Evolutionary conservation across 1,284 basidiomycete genomes (phyloP), one percentile per base, ranked within the genome.

Genomic region (Pholiota adiposa): DNA sequence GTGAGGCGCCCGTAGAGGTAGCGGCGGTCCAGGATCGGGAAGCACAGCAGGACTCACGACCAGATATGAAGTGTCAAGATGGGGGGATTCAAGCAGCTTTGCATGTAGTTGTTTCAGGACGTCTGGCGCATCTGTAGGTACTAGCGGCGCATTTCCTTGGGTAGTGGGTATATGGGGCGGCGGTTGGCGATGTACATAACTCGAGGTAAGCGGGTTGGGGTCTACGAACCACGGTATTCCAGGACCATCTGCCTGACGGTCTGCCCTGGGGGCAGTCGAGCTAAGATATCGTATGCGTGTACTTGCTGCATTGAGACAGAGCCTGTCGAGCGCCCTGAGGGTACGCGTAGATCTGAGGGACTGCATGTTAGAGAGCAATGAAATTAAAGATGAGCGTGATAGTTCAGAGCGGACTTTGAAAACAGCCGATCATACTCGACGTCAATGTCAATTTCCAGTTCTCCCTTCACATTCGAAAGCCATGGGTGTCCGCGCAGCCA

Each of bases 401-500:
- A 56, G 43, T 40, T 34, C 41, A 25, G 34, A 51, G 51, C 44
- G 55, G 55, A 56, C 48, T 54, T 62, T 60, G 57, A 58, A 51
- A 56, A 23, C 18, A 38, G 34, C 33, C 48, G 31, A 64, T 49
- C 33, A 61, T 58, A 50, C 56, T 63, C 62, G 62, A 52, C 58
- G 63, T 64, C 54, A 64, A 56, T 55, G 36, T 36, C 25, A 41
- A 27, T 36, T 34, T 29, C 38, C 38, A 40, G 44, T 31, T 21
- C 31, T 41, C 43, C 48, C 21, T 55, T 59, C 52, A 51, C 52
- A 56, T 59, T 46, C 43, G 43, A 50, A 46, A 56, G 55, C 60
- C 46, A 49, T 88, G 87, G 89, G 86, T 63, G 75, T 90, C 59
- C 84, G 90, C 63, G 83, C 88, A 63, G 83, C 83, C 65, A 75